Base-by-base conservation (phyloP, 2,329 filamentous ascomycete genomes). In the Monilinia fructicola region DNA sequence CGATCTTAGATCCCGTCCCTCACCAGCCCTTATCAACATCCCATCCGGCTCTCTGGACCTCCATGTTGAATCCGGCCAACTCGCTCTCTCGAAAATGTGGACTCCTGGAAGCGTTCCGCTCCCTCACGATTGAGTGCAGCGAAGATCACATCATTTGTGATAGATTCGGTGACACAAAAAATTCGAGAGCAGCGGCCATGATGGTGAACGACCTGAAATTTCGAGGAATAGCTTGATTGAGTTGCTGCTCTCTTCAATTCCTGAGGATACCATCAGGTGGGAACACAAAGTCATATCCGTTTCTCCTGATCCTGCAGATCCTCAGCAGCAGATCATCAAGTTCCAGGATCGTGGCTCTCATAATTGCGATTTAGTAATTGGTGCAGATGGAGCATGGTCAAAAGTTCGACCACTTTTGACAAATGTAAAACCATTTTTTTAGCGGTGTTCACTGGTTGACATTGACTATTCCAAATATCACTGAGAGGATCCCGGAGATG, bases 1-100 rank as follows among this genome's bases (percentile, higher is more conserved):
- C 46, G 79, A 81, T 50, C 71, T 77, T 1, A 76, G 77, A 18
- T 65, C 71, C 0, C 70, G 70, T 14, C 77, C 76, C 12, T 74
- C 72, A 1, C 61, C 69, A 0, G 70, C 70, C 2, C 73, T 75
- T 14, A 68, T 77, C 9, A 60, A 71, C 6, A 66, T 70, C 3
- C 76, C 76, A 2, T 77, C 74, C 3, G 82, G 83, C 14, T 80
- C 74, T 66, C 79, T 86, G 3, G 83, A 85, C 69, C 76, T 86
- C 0, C 82, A 85, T 70, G 74, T 77, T 1, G 71, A 77, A 7
- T 78, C 79, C 0, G 83, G 83, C 0, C 78, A 82, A 6, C 73
- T 76, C 3, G 83, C 81, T 0, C 72, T 85, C 10, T 75, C 74
- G 7, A 78, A 78, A 79, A 63, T 79, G 78, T 18, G 81, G 79